A percentile compares a stretch with the other conserved stretches of the same genome.
Evolutionary conservation across 2,329 filamentous ascomycete genomes (phyloP).

Genomic region (Emmonsia crescens): DNA sequence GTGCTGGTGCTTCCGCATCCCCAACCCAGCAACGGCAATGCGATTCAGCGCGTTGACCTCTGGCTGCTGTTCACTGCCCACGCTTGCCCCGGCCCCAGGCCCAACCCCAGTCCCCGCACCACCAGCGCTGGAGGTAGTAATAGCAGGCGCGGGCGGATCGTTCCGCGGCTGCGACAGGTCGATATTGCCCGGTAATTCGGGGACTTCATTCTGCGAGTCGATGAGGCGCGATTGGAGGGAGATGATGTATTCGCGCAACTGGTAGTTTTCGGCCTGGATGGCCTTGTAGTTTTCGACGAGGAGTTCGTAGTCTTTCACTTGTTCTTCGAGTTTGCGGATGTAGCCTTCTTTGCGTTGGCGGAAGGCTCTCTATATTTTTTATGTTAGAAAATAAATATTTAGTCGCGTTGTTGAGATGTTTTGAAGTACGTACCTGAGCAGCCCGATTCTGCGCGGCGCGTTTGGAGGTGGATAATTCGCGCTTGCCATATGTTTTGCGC

Average conservation of each 20-base stretch:
- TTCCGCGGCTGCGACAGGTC: slow-evolving; percentile 51
- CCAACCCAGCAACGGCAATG: slow-evolving; percentile 33
- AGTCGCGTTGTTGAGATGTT: too few species aligned
- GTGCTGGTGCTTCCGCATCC: slow-evolving; percentile 34
- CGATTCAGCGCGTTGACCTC: slow-evolving; percentile 33
- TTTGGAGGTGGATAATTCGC: slow-evolving; percentile 90
- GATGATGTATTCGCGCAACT: slow-evolving; percentile 84
- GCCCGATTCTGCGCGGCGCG: slow-evolving; percentile 93
- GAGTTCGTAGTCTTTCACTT: slow-evolving; percentile 68
- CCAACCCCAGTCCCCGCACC: slow-evolving; percentile 2
- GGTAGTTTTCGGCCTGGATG: slow-evolving; percentile 81
- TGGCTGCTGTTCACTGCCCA: slow-evolving; percentile 20
- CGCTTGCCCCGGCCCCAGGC: slow-evolving; percentile 9
- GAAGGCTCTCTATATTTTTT: slow-evolving; percentile 64
- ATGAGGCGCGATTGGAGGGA: slow-evolving; percentile 77
- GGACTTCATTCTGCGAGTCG: slow-evolving; percentile 72
- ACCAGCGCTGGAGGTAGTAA: slow-evolving; percentile 11
- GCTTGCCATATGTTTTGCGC: slow-evolving; percentile 62
- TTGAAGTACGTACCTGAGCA: slow-evolving; percentile 67
- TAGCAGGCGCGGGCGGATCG: slow-evolving; percentile 21
- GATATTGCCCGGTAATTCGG: slow-evolving; percentile 70
- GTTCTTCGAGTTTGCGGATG: slow-evolving; percentile 93
- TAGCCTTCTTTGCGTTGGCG: slow-evolving; percentile 96
- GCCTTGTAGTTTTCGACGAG: slow-evolving; percentile 68
- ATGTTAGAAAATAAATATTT: too few species aligned